Evolutionary conservation across 2,329 filamentous ascomycete genomes (phyloP).

Genomic region (Talaromyces marneffei): DNA sequence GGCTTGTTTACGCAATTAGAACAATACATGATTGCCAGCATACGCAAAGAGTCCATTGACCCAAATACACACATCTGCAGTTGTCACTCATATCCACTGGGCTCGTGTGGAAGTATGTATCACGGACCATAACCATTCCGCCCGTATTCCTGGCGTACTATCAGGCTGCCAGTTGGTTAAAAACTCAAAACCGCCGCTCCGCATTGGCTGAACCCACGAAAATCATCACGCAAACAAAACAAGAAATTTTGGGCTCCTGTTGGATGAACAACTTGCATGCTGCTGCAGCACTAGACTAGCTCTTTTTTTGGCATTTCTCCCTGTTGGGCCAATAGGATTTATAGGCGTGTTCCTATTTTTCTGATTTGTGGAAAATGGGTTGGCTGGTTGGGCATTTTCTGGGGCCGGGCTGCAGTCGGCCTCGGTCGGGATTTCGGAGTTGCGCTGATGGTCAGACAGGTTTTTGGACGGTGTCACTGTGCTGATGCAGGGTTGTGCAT

Average conservation of each 20-base stretch:
- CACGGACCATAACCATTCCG: not conserved
- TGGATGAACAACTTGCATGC: not conserved
- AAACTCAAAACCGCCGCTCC: not conserved
- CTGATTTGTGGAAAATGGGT: not conserved
- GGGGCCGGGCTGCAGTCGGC: not conserved
- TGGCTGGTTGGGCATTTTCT: not conserved
- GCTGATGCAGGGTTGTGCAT: not conserved
- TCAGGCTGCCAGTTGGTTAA: not conserved
- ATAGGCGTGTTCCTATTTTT: slow-evolving; percentile 2
- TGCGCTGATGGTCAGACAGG: not conserved
- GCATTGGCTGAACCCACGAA: not conserved
- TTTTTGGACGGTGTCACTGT: not conserved
- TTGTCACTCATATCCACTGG: not conserved
- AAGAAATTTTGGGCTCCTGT: not conserved
- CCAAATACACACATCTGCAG: not conserved
- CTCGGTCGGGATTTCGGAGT: not conserved
- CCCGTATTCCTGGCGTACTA: not conserved
- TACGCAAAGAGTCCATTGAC: not conserved
- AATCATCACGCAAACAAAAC: not conserved
- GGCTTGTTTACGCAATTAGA: not conserved
- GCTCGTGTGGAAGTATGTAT: too few relatives aligned
- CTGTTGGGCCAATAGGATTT: not conserved
- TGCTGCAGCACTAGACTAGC: not conserved
- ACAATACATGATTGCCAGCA: not conserved
- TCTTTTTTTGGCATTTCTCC: not conserved